Percentiles rank a stretch among this genome's conserved stretches.
Evolutionary conservation across 768 basidiomycete genomes (phyloP).

Genomic region (Galerina sulciceps): DNA sequence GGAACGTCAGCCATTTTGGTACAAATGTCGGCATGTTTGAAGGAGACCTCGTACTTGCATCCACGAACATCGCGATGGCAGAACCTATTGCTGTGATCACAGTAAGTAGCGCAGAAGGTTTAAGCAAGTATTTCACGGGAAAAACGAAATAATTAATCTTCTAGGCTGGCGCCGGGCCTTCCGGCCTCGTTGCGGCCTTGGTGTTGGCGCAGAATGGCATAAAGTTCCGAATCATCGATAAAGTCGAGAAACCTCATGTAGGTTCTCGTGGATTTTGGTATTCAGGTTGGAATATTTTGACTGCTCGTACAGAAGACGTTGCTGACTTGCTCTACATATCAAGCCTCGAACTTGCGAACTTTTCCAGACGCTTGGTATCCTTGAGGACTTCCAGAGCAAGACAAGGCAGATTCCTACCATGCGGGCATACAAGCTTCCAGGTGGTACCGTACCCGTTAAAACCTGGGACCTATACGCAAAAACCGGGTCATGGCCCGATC

Average conservation of each 20-base stretch:
- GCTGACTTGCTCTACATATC: not conserved
- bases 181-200: not conserved
- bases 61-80: not conserved
- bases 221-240: constrained; percentile 13
- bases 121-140: not conserved
- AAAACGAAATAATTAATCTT: not conserved
- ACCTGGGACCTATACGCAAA: constrained; percentile 28
- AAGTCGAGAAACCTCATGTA: constrained; percentile 9
- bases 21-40: too few relatives aligned
- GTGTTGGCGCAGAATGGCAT: not conserved
- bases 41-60: too few relatives aligned
- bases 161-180: constrained; percentile 8
- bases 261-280: constrained; percentile 27
- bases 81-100: not conserved
- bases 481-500: constrained; percentile 22
- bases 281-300: constrained; percentile 12
- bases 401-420: constrained; percentile 26
- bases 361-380: constrained; percentile 23
- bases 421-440: constrained; percentile 29
- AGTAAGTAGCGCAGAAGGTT: not conserved
- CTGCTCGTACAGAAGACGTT: not conserved
- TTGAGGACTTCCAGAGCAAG: constrained; percentile 17
- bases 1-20: too few relatives aligned
- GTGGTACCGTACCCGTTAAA: constrained; percentile 25
- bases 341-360: constrained; percentile 30